Conservation (phyloP, 208 protist genomes). For the Leishmania tropica region DNA sequence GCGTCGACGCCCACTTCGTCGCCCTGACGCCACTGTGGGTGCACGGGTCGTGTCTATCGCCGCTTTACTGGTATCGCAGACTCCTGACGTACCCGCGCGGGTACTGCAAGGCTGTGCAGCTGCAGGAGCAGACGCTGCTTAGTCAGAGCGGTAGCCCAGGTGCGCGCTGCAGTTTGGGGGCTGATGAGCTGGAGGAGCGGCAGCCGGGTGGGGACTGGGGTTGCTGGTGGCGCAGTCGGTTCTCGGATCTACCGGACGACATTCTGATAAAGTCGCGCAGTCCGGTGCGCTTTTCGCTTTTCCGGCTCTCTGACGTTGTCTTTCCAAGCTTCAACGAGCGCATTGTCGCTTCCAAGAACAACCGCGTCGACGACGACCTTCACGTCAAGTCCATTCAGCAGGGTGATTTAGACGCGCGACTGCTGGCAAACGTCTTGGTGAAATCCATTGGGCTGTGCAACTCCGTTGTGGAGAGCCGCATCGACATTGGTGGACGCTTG, state of each 20-base stretch:
- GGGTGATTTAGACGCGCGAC: conserved; percentile 54
- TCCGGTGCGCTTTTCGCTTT: conserved; percentile 61
- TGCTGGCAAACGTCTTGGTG: conserved; percentile 53
- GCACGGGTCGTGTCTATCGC: conserved; percentile 46
- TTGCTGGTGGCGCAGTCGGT: conserved; percentile 49
- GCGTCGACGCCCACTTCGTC: conserved; percentile 73
- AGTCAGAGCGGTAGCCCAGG: conserved; percentile 38
- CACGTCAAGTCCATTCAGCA: conserved; percentile 27
- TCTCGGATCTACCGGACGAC: conserved; percentile 45
- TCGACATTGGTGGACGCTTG: conserved; percentile 53
- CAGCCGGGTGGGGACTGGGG: conserved; percentile 28
- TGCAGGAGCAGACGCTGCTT: conserved; percentile 61
- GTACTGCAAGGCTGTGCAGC: conserved; percentile 53
- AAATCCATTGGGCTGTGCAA: conserved; percentile 57
- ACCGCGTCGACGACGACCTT: conserved; percentile 40
- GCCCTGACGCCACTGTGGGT: conserved; percentile 68
- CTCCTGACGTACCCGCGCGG: conserved; percentile 40
- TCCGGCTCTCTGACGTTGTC: conserved; percentile 66
- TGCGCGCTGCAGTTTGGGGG: conserved; percentile 47
- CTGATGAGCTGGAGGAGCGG: conserved; percentile 36
- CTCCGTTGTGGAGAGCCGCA: conserved; percentile 58
- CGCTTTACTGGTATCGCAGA: conserved; percentile 67
- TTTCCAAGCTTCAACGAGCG: conserved; percentile 60
- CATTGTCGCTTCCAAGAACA: conserved; percentile 60
- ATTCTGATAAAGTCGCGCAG: conserved; percentile 19